Conservation (phyloP, 2,329 filamentous ascomycete species). For the Bipolaris bicolor region DNA sequence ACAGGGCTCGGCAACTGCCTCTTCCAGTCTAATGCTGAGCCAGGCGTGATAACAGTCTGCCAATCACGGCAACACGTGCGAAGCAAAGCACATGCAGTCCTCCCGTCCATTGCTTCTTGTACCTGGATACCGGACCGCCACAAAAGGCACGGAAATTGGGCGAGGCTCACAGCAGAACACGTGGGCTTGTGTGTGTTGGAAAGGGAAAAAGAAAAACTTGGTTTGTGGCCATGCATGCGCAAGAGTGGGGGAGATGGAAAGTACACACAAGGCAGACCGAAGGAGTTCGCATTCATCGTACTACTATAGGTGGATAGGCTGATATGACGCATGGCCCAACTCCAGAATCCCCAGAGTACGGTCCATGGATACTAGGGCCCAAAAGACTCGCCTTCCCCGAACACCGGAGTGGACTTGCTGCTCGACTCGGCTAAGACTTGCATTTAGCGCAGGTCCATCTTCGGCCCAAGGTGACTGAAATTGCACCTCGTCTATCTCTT, state of each 20-base stretch:
- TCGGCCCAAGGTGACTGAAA: not conserved
- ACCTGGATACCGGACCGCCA: slow-evolving; percentile 23
- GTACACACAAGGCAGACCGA: too few species aligned
- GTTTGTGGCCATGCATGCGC: not conserved
- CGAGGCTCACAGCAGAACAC: slow-evolving; percentile 5
- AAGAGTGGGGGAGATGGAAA: not conserved
- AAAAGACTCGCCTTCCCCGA: not conserved
- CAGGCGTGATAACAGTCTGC: slow-evolving; percentile 33
- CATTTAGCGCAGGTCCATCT: not conserved
- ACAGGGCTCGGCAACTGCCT: slow-evolving; percentile 39
- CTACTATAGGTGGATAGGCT: not conserved
- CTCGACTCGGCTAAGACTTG: not conserved
- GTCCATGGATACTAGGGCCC: not conserved
- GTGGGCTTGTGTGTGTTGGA: slow-evolving; percentile 13
- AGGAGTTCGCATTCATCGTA: too few species aligned
- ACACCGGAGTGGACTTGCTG: not conserved
- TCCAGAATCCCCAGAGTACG: slow-evolving; percentile 9
- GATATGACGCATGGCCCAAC: not conserved
- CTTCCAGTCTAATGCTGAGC: slow-evolving; percentile 15
- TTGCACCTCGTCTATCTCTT: not conserved
- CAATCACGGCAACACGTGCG: slow-evolving; percentile 41
- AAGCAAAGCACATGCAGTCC: slow-evolving; percentile 9
- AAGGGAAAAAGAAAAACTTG: not conserved
- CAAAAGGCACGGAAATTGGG: not conserved
- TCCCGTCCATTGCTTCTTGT: slow-evolving; percentile 8